phyloP scores from a whole-genome alignment of 78 protist genomes.

The Thecamonas trahens region DNA sequence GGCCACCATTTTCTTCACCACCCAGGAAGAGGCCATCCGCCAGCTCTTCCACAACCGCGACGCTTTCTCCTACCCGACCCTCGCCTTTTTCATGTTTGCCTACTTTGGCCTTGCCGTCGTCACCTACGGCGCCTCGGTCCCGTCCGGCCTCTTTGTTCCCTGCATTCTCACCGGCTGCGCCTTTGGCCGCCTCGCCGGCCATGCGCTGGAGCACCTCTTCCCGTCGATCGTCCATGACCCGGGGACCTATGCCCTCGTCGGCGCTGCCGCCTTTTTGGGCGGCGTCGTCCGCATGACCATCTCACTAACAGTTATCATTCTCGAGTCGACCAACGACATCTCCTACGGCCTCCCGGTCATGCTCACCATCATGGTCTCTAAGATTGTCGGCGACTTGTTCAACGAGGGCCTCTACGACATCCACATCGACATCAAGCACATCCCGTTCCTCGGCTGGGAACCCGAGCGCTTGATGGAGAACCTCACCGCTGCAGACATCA shows the following conservation, averaged over 20 bases:
- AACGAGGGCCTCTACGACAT: constrained; percentile 62
- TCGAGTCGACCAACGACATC: constrained; percentile 51
- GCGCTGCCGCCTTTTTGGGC: constrained; percentile 75
- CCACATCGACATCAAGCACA: constrained; percentile 40
- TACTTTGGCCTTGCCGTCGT: constrained; percentile 44
- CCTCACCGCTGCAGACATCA: constrained; percentile 28
- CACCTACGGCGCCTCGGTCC: constrained; percentile 74
- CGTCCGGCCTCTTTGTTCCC: constrained; percentile 81
- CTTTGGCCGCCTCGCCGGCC: constrained; percentile 75
- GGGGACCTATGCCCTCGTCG: constrained; percentile 72
- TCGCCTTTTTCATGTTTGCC: constrained; percentile 42
- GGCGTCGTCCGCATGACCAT: constrained; percentile 84
- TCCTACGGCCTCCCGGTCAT: constrained; percentile 64
- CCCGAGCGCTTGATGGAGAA: constrained; percentile 27
- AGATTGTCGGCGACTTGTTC: constrained; percentile 64
- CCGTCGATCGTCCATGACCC: constrained; percentile 16
- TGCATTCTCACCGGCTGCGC: constrained; percentile 75
- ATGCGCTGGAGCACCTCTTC: background rate
- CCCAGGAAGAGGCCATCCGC: constrained; percentile 42
- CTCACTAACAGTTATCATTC: constrained; percentile 63
- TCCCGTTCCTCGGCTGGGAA: constrained; percentile 69
- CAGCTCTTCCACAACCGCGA: constrained; percentile 34
- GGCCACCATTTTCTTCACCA: constrained; percentile 59
- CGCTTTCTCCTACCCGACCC: background rate
- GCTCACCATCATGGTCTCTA: constrained; percentile 64